Conservation (phyloP, 768 basidiomycete species). For the Lactifluus volemus region DNA sequence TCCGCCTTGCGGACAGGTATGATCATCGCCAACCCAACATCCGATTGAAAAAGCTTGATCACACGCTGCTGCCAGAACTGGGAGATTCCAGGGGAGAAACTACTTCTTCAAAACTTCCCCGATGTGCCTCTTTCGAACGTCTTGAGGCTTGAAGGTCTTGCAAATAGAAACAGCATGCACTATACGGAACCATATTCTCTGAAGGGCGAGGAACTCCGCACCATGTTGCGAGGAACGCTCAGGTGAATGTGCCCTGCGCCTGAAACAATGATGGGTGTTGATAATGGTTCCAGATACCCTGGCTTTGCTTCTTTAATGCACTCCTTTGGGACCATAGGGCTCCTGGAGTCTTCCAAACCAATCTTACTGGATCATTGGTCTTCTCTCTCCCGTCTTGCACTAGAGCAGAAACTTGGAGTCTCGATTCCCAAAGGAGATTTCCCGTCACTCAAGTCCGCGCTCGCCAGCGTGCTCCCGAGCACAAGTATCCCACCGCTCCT, state of each 20-base stretch:
- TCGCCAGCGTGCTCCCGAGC: slow-evolving; percentile 22
- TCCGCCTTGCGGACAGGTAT: slow-evolving; percentile 48
- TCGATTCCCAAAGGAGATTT: slow-evolving; percentile 25
- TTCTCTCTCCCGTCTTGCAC: slow-evolving; percentile 30
- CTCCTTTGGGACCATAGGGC: slow-evolving; percentile 59
- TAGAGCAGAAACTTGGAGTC: slow-evolving; percentile 25
- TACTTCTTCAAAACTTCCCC: slow-evolving; percentile 54
- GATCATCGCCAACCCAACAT: background rate
- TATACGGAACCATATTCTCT: slow-evolving; percentile 65
- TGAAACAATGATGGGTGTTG: background rate
- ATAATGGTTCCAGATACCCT: slow-evolving; percentile 51
- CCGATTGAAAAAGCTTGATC: background rate
- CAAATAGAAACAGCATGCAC: slow-evolving; percentile 73
- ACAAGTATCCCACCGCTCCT: slow-evolving; percentile 25
- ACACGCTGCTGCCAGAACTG: slow-evolving; percentile 29
- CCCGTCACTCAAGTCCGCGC: slow-evolving; percentile 29
- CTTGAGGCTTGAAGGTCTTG: slow-evolving; percentile 69
- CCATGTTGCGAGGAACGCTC: slow-evolving; percentile 78
- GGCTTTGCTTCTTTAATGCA: slow-evolving; percentile 73
- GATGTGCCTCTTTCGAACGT: slow-evolving; percentile 56
- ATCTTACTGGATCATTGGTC: slow-evolving; percentile 33
- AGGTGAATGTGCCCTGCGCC: slow-evolving; percentile 35
- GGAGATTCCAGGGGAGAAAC: slow-evolving; percentile 40
- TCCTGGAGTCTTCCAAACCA: slow-evolving; percentile 40
- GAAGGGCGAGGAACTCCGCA: slow-evolving; percentile 36